Evolutionary conservation across 306 rosid species (phyloP), one percentile per base, ranked within the genome.

Genomic region (Vicia villosa): DNA sequence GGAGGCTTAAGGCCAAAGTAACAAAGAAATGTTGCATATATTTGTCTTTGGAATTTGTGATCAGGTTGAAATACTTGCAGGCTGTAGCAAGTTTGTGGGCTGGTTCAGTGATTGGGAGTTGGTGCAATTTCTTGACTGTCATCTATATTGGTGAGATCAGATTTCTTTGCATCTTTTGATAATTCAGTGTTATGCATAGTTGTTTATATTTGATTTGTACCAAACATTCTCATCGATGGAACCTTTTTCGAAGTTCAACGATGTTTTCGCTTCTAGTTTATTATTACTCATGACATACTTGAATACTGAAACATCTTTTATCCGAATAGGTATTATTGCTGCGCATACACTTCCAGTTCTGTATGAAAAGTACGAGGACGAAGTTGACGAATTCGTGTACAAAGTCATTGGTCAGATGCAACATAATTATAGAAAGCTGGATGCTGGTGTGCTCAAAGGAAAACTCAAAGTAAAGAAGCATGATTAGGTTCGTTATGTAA

Each of bases 111-210:
- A 75, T 90, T 2, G 96, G 96, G 72, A 88, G 94, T 90, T 93
- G 96, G 96, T 93, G 81, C 87, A 88, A 85, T 76, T 85, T 93
- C 64, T 69, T 93, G 51, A 81, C 98, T n/a, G 93, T 90, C 63
- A 45, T 86, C 15, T 93, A 86, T 79, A 7, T 86, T 74, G 98
- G 98, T 93, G 73, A 92, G 38, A 61, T 38, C 63, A 50, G 6
- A 37, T 63, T 55, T 59, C 20, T 56, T 69, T 63, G 13, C 32
- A n/a, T 45, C 8, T 2, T 56, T 78, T 22, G 52, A 75, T 79
- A 14, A 22, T 21, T 19, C 41, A 51, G 9, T 22, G 13, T 38
- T 22, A 28, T 58, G 32, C 34, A 42, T 21, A 38, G 70, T 6
- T 8, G n/a, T n/a, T 32, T 32, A 8, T 32, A n/a, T 32, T 32